Percentiles rank a stretch among this genome's conserved stretches.
Evolutionary conservation across 2,329 filamentous ascomycete species (phyloP).

Genomic region (Ceratocystis albifundus): DNA sequence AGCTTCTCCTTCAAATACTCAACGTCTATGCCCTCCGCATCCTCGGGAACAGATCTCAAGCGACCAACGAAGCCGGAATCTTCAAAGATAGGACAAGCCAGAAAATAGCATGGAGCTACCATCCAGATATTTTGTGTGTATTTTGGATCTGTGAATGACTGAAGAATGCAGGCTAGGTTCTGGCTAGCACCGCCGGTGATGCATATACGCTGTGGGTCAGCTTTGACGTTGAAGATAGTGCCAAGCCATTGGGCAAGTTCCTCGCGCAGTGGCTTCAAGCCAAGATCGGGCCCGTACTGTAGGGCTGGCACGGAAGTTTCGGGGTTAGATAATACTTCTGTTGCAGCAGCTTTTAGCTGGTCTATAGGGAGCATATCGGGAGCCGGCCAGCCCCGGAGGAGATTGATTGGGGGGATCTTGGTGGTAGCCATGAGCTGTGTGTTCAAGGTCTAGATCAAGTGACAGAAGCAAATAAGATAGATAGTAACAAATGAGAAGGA

Average conservation of each 20-base stretch:
- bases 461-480: neutral
- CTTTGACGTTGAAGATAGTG: constrained; percentile 24
- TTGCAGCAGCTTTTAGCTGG: constrained; percentile 49
- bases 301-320: constrained; percentile 51
- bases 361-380: constrained; percentile 51
- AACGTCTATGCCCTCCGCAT: constrained; percentile 65
- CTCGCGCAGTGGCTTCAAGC: constrained; percentile 57
- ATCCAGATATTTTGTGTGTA: constrained; percentile 70
- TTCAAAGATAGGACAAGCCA: constrained; percentile 76
- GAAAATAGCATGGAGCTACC: constrained; percentile 69
- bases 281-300: constrained; percentile 67
- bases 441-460: too few species aligned
- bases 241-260: constrained; percentile 59
- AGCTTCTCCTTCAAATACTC: constrained; percentile 30
- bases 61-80: constrained; percentile 62
- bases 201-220: constrained; percentile 51
- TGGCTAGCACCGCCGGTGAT: constrained; percentile 80
- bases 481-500: neutral
- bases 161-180: constrained; percentile 63
- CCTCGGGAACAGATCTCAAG: constrained; percentile 61
- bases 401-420: constrained; percentile 43
- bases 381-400: constrained; percentile 58
- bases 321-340: constrained; percentile 49
- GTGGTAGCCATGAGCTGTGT: constrained; percentile 24
- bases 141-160: constrained; percentile 67